phyloP scores from a whole-genome alignment of 768 basidiomycete genomes.

The Leccinum rimulosum region DNA sequence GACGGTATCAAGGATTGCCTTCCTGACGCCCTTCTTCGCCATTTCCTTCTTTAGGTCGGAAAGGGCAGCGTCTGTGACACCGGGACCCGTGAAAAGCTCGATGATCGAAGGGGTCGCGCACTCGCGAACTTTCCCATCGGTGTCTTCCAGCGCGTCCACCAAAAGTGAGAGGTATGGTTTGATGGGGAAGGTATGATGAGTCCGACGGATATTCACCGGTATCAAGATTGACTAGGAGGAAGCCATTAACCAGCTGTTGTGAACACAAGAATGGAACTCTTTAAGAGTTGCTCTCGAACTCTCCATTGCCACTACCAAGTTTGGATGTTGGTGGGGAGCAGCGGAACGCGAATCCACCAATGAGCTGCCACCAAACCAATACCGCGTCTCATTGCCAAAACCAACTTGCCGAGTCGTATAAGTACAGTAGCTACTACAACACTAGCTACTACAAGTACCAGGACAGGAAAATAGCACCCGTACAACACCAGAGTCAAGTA shows the following conservation, averaged over 20 bases:
- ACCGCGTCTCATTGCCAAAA: too few relatives aligned
- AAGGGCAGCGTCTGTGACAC: constrained; percentile 81
- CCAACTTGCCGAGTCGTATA: too few relatives aligned
- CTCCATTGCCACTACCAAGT: constrained; percentile 60
- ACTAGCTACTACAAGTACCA: too few relatives aligned
- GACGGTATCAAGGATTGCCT: constrained; percentile 81
- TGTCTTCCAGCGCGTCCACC: constrained; percentile 86
- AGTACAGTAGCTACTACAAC: too few relatives aligned
- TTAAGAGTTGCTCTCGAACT: constrained; percentile 75
- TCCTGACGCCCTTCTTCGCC: constrained; percentile 80
- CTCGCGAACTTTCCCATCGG: constrained; percentile 86
- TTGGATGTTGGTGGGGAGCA: constrained; percentile 46
- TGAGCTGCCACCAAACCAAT: constrained; percentile 9
- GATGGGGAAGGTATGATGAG: constrained; percentile 73
- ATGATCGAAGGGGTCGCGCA: constrained; percentile 79
- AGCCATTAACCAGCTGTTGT: background rate
- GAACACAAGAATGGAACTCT: constrained; percentile 19
- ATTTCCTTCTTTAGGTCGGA: constrained; percentile 94
- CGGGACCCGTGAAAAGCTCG: constrained; percentile 80
- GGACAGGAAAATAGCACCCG: too few relatives aligned
- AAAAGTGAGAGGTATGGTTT: constrained; percentile 76
- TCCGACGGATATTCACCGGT: constrained; percentile 70
- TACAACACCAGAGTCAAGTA: too few relatives aligned
- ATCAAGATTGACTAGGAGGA: constrained; percentile 53
- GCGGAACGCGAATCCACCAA: constrained; percentile 72